Base-by-base conservation (phyloP, 371 early-diverging fungal species). In the Mucor circinelloides region DNA sequence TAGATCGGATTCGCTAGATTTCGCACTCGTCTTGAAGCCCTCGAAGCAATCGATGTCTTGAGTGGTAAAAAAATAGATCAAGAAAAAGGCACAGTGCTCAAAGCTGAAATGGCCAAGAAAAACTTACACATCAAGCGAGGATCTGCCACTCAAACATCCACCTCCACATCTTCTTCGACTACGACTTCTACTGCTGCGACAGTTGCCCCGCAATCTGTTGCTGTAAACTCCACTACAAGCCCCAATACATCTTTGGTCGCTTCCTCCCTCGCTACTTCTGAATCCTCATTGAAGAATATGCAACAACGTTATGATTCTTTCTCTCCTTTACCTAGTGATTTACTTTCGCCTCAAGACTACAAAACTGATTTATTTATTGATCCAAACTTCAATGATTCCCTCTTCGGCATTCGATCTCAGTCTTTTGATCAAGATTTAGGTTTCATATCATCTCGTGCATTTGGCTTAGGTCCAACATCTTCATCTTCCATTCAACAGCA, bases 71-170 rank as follows among this genome's bases (percentile, higher is more conserved):
- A 88, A 61, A 89, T 96, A 19, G 97, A 97, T 70, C 88, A 90
- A 17, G 96, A 97, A 64, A 85, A 86, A 30, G 92, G 92, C 25
- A 89, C 89, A 30, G 77, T 94, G 21, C 86, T 98, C 54, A 96
- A 96, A 78, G 97, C 96, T 6, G 98, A 98, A 70, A 91, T 97
- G 91, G 98, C 97, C 46, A 96, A 95, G 78, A 97, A 96, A 82
- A 95, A 96, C 72, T 81, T 96, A 27, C 93, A 92, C 74, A 91
- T 90, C 40, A 91, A 90, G 58, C 80, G 89, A 30, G 68, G 74
- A 15, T 71, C 71, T 15, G 63, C 67, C 9, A 67, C 69, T 2
- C 70, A 67, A 9, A 46, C 67, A 15, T 67, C 67, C 15, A 55
- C 71, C 1, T 60, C 67, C 23, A 55, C 67, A 21, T 62, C 67